Evolutionary conservation across 2,329 filamentous ascomycete species (phyloP).

Genomic region (Cercospora berteroae): DNA sequence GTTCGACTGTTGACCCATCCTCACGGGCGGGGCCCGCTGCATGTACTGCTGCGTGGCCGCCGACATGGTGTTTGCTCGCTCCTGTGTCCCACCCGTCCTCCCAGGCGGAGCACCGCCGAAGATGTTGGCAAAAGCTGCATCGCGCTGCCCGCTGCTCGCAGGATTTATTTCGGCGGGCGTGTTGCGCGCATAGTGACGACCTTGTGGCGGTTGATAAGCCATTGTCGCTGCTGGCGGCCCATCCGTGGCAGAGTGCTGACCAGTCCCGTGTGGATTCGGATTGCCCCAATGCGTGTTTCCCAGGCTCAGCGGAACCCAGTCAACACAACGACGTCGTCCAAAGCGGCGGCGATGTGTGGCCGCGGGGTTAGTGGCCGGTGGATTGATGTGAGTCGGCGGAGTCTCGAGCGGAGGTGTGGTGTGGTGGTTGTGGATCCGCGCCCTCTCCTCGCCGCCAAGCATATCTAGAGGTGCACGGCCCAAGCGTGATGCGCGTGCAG

Average conservation of each 20-base stretch:
- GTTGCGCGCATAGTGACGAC: slow-evolving; percentile 31
- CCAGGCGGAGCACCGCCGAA: slow-evolving; percentile 79
- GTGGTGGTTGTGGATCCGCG: background rate
- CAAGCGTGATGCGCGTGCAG: background rate
- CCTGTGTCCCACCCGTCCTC: slow-evolving; percentile 40
- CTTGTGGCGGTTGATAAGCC: slow-evolving; percentile 63
- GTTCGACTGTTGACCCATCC: slow-evolving; percentile 41
- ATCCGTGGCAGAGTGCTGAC: slow-evolving; percentile 20
- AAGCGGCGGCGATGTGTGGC: background rate
- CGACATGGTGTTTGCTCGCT: slow-evolving; percentile 71
- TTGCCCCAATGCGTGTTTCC: background rate
- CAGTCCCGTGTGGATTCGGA: slow-evolving; percentile 1
- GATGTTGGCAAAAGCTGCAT: slow-evolving; percentile 94
- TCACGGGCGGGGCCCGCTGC: slow-evolving; percentile 61
- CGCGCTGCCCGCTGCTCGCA: slow-evolving; percentile 51
- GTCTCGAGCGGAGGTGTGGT: background rate
- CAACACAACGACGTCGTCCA: background rate
- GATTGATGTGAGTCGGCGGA: background rate
- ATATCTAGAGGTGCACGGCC: background rate
- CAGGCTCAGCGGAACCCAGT: background rate
- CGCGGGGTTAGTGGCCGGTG: background rate
- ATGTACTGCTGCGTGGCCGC: slow-evolving; percentile 50
- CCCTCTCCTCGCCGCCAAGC: background rate
- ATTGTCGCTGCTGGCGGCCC: slow-evolving; percentile 40
- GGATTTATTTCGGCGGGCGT: slow-evolving; percentile 12